Percentiles rank a stretch among this genome's conserved stretches.
Conservation (phyloP, 352 stramenopile species). For the Phytopythium aichiense region DNA sequence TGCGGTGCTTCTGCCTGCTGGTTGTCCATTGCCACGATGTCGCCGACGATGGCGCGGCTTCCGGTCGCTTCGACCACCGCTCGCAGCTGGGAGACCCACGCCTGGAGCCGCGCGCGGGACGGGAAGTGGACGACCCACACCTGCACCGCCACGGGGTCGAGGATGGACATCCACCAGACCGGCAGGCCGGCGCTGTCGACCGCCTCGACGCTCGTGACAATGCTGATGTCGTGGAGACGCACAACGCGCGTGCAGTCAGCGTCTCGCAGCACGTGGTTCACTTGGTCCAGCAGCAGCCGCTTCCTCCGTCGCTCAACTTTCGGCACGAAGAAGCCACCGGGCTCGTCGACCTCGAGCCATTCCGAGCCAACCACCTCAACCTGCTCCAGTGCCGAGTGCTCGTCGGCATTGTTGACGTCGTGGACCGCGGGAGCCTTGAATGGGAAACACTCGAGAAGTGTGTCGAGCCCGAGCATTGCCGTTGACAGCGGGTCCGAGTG, state of each 20-base stretch:
- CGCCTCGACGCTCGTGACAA: conserved; percentile 58
- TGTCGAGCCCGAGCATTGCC: conserved; percentile 2
- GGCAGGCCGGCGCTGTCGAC: conserved; percentile 15
- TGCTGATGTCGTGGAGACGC: conserved; percentile 47
- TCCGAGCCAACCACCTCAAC: conserved; percentile 15
- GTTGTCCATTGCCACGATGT: conserved; percentile 25
- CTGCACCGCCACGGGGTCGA: conserved; percentile 47
- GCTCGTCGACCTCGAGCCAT: conserved; percentile 58
- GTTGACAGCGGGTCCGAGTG: background rate
- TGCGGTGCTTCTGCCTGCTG: conserved; percentile 1
- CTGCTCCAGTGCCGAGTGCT: background rate
- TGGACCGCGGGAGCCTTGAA: background rate
- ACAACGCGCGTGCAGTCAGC: conserved; percentile 47
- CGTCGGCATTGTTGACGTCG: background rate
- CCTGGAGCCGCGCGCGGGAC: conserved; percentile 27
- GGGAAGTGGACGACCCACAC: conserved; percentile 64
- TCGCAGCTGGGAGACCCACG: conserved; percentile 40
- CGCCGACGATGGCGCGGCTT: conserved; percentile 30
- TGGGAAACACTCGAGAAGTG: background rate
- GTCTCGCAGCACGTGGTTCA: conserved; percentile 52
- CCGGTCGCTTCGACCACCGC: conserved; percentile 29
- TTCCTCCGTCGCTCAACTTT: conserved; percentile 35
- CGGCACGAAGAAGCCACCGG: conserved; percentile 40
- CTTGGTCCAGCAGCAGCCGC: conserved; percentile 58
- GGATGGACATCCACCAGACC: conserved; percentile 68